Base-by-base conservation (phyloP, 305 asterid species). In the Rubia balearica region DNA sequence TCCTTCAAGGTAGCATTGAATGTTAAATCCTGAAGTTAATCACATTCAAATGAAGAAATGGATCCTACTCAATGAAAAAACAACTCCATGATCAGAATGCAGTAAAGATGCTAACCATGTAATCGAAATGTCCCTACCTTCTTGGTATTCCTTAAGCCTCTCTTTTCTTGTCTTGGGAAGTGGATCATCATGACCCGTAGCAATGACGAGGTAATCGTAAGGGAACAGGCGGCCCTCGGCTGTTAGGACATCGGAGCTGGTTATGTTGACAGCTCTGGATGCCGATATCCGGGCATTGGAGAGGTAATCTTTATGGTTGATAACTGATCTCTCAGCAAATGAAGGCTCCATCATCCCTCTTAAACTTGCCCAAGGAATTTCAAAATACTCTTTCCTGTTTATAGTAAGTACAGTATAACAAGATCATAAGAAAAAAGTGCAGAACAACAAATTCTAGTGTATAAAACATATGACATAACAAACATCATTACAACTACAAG, bases 351-450 rank as follows among this genome's bases (percentile, higher is more conserved):
- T 90, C 81, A 73, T 76, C 65, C 89, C 77, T 80, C 98, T 87
- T 83, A 81, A 88, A 77, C 94, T 87, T 61, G 94, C 96, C 88
- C 87, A 91, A 45, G 96, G 90, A 71, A 91, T 89, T 83, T 91
- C 96, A 62, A 86, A 89, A 74, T 91, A 91, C 0, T 89, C 98
- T 74, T 91, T 91, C 88, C 96, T 91, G 74, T 75, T 76, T 22
- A 51, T 6, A 51, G 12, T 1, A 48, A 17, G 19, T 17, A 14
- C 17, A 13, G n/a, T 17, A 51, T 17, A 49, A 14, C 16, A 5
- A 51, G 9, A 51, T 16, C 59, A 11, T 16, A 5, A 1, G 22
- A 7, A 48, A 48, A 48, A 14, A 48, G 19, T 51, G 22, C 22
- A 51, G 22, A 51, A 17, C 24, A 51, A 6, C 55, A 14, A 14